Evolutionary conservation across 106 monocot genomes (phyloP).

Genomic region (Dactylorhiza incarnata): DNA sequence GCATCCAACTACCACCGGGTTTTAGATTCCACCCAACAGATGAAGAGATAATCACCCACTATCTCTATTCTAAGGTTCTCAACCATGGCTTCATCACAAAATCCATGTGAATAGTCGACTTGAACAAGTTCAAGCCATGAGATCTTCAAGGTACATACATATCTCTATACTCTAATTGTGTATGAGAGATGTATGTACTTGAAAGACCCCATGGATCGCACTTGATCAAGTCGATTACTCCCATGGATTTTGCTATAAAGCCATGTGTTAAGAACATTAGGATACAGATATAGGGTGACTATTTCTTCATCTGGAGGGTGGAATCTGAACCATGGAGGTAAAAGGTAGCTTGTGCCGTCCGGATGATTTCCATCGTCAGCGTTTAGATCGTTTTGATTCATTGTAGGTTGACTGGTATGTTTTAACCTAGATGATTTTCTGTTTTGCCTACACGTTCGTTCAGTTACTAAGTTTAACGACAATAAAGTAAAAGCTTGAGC

Average conservation of each 20-base stretch:
- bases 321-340: background rate
- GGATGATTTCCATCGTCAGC: no score
- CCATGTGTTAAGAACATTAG: background rate
- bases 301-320: background rate
- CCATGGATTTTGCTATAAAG: background rate
- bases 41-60: background rate
- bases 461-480: no score
- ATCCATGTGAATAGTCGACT: constrained; percentile 3
- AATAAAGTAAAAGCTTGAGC: no score
- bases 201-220: background rate
- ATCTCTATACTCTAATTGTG: no score
- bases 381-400: no score
- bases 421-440: no score
- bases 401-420: no score
- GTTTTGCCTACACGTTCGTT: no score
- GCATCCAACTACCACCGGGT: background rate
- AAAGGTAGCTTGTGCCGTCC: background rate
- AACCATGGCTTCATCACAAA: background rate
- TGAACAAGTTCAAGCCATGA: constrained; percentile 18
- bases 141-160: constrained; percentile 13
- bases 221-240: background rate
- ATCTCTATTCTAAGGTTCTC: background rate
- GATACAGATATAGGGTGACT: background rate
- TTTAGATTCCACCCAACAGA: background rate
- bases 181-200: background rate